Evolutionary conservation across 306 rosid species (phyloP), one percentile per base, ranked within the genome.

Genomic region (Purshia tridentata): DNA sequence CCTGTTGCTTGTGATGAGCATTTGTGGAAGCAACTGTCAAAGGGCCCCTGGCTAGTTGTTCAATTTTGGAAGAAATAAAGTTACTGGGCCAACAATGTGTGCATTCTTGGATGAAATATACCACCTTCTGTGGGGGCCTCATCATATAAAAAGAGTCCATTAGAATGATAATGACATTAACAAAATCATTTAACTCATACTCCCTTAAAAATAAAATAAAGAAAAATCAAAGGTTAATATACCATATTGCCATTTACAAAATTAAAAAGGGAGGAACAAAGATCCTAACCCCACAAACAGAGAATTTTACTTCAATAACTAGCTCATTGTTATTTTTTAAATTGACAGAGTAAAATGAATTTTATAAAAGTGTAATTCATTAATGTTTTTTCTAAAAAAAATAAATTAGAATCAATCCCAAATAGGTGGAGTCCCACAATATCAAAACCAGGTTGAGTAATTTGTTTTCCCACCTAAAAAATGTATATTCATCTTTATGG

Each of bases 1-100:
- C 42, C 44, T n/a, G 54, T 29, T 65, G 74, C 81, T 81, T 81
- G 68, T 47, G 71, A 47, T 65, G 86, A 19, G 77, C 20, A 73
- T 5, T 66, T 69, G 55, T 29, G 48, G 73, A 48, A 50, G 18
- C 60, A 48, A 45, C 74, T 69, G 53, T 41, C 77, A 71, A 40
- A 3, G 60, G 65, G 18, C 72, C 35, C 5, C 40, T 70, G 74
- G 52, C 35, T 40, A 18, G 52, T 37, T 50, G 75, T 19, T 67
- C 69, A 65, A 45, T 45, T 70, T 40, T 15, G 60, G 57, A 46
- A 66, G 65, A 54, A 65, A 72, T 73, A 69, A 35, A 62, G 59
- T 14, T 8, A 49, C 4, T 46, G 56, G 76, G 52, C 69, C 72
- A 69, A 61, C 20, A 8, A 40, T 59, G 64, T 60, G 45, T 44